Conservation (phyloP, 139 green algal species). For the Haematococcus lacustris region DNA sequence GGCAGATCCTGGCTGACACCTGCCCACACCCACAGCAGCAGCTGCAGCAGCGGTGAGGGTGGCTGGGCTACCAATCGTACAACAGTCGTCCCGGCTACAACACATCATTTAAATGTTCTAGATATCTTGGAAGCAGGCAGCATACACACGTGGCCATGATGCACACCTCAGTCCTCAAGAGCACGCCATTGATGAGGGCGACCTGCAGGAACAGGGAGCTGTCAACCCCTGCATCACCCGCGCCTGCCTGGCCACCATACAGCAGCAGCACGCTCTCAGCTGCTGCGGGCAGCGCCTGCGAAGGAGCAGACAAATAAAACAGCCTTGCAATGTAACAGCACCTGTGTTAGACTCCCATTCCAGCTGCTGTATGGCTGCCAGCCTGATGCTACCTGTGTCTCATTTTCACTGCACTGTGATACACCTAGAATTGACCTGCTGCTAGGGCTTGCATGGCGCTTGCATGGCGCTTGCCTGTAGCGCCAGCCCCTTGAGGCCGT, state of each 20-base stretch:
- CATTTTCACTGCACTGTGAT: no score
- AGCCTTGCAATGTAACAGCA: neutral
- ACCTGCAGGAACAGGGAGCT: constrained; percentile 83
- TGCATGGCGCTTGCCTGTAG: constrained; percentile 33
- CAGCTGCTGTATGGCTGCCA: no score
- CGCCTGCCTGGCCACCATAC: constrained; percentile 35
- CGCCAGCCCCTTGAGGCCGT: constrained; percentile 58
- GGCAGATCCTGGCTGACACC: no score
- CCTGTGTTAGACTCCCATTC: no score
- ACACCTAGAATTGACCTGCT: neutral
- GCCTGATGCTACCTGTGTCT: no score
- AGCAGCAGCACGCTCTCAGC: constrained; percentile 74
- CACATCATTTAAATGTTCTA: no score
- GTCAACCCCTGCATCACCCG: constrained; percentile 26
- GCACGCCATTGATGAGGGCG: constrained; percentile 89
- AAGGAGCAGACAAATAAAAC: neutral
- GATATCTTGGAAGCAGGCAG: no score
- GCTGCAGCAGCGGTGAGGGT: no score
- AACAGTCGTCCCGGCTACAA: no score
- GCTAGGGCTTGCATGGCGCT: neutral
- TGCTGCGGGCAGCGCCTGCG: constrained; percentile 50
- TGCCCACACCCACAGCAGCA: no score
- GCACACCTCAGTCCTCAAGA: constrained; percentile 85
- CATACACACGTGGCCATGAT: no score
- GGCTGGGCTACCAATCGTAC: no score